Conservation (phyloP, 345 rosid genomes). For the rapeseed (Brassica napus) region DNA sequence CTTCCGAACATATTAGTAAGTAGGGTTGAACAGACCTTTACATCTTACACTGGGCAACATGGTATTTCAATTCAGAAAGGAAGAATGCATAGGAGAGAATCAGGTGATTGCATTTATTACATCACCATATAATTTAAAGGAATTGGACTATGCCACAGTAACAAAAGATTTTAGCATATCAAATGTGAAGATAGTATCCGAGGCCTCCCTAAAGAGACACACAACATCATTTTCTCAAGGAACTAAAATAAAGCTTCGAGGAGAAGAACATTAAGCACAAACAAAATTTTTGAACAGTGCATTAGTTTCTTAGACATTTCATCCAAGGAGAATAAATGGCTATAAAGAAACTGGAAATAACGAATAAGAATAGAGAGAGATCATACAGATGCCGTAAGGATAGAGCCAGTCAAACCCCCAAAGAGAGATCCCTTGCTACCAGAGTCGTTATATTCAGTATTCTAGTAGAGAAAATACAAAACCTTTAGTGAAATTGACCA, state of each 20-base stretch:
- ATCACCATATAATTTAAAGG: background rate
- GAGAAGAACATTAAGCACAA: too few species aligned
- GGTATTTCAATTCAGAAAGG: background rate
- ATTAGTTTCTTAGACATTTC: too few species aligned
- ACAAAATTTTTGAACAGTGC: too few species aligned
- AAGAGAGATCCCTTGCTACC: conserved; percentile 75
- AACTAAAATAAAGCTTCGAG: too few species aligned
- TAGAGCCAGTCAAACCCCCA: conserved; percentile 63
- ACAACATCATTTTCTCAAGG: too few species aligned
- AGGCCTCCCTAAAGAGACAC: too few species aligned
- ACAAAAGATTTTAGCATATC: background rate
- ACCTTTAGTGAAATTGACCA: background rate
- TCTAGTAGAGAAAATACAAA: background rate
- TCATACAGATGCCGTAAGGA: too few species aligned
- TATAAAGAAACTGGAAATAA: too few species aligned
- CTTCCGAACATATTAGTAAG: background rate
- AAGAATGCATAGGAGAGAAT: background rate
- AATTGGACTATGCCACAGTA: background rate
- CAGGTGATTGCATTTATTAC: background rate
- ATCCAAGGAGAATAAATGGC: too few species aligned
- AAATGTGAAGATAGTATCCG: too few species aligned
- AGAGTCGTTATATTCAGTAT: conserved; percentile 52
- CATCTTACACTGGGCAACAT: background rate
- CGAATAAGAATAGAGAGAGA: too few species aligned
- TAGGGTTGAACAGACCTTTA: background rate